Conservation (phyloP, 306 rosid genomes). For the Cicer arietinum region DNA sequence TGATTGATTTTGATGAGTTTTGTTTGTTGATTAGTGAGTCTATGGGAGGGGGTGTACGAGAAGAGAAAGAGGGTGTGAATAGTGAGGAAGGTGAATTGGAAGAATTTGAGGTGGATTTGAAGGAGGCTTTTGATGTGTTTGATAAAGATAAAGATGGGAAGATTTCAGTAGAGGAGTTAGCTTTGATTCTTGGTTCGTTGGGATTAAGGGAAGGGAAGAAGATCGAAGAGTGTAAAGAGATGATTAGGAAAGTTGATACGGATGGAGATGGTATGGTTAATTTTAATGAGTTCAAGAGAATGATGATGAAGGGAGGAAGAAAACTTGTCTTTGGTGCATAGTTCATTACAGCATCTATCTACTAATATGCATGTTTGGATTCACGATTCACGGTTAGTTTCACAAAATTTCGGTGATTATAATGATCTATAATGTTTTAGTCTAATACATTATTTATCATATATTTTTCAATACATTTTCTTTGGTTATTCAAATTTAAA, state of each 20-base stretch:
- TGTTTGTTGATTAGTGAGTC: constrained; percentile 56
- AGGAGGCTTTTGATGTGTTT: constrained; percentile 87
- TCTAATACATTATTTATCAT: too few relatives aligned
- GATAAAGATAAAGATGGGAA: constrained; percentile 75
- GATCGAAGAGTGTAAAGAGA: constrained; percentile 72
- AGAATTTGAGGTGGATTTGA: constrained; percentile 50
- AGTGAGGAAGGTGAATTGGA: constrained; percentile 19
- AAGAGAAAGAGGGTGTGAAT: background rate
- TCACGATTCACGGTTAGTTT: too few relatives aligned
- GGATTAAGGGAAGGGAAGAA: constrained; percentile 76
- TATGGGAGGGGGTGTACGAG: constrained; percentile 34
- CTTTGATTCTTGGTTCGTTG: constrained; percentile 60
- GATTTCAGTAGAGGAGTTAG: constrained; percentile 74
- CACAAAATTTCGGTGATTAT: too few relatives aligned
- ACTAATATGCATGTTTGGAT: too few relatives aligned
- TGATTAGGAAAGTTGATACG: constrained; percentile 78
- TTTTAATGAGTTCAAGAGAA: constrained; percentile 81
- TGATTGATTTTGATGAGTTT: constrained; percentile 84
- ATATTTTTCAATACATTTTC: too few relatives aligned
- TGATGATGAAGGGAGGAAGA: constrained; percentile 67
- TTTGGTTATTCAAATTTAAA: too few relatives aligned
- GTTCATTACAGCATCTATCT: background rate
- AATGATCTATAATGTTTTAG: too few relatives aligned
- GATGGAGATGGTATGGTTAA: constrained; percentile 98
- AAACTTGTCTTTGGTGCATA: constrained; percentile 37